These are phyloP conservation scores for Acacia crassicarpa DNA, from an alignment of 306 rosid species.

Conservation along the genomic window DNA sequence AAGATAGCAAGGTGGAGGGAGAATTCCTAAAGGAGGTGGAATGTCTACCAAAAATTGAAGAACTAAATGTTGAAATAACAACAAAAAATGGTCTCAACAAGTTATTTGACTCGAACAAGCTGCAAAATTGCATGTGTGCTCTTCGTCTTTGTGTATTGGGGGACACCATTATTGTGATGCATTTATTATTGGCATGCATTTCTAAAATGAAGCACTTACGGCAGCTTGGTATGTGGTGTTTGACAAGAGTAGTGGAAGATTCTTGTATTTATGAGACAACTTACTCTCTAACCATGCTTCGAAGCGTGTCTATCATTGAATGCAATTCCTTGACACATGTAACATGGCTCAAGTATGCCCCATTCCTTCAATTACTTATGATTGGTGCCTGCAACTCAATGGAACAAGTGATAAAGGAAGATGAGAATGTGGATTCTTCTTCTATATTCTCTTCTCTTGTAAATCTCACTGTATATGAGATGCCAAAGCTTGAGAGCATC, in stretches of 20 bases:
- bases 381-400: background rate
- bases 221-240: fast-evolving
- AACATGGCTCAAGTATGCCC: background rate
- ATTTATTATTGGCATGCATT: background rate
- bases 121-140: background rate
- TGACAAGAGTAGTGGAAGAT: background rate
- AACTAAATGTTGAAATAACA: background rate
- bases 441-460: background rate
- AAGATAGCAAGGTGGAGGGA: background rate
- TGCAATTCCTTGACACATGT: background rate
- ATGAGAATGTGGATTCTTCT: background rate
- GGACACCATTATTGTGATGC: background rate
- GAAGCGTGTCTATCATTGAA: fast-evolving
- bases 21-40: background rate
- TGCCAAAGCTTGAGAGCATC: background rate
- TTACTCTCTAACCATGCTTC: background rate
- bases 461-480: fast-evolving
- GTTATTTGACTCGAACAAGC: background rate
- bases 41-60: background rate
- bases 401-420: background rate
- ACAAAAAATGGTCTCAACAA: background rate
- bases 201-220: background rate
- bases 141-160: background rate
- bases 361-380: background rate
- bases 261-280: background rate